Evolutionary conservation across 2,329 filamentous ascomycete genomes (phyloP).

Genomic region (Bretziella fagacearum): DNA sequence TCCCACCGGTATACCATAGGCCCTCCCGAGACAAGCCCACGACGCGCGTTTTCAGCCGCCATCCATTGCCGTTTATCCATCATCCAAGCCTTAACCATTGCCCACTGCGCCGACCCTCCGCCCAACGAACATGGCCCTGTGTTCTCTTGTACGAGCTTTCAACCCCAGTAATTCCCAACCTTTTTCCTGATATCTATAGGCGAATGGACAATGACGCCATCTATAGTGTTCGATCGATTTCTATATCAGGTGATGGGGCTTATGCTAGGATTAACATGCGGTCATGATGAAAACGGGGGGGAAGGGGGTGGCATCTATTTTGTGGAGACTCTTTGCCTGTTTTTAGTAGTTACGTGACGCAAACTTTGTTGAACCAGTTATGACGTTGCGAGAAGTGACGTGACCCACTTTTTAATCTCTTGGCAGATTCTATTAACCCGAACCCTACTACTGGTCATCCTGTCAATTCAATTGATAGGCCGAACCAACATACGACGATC

Average conservation of each 20-base stretch:
- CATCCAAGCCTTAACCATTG: not conserved
- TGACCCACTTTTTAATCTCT: conserved; percentile 4
- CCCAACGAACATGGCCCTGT: not conserved
- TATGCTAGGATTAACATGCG: not conserved
- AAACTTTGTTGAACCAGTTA: not conserved
- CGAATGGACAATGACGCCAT: too few species aligned
- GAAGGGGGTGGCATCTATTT: not conserved
- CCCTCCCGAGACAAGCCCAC: too few species aligned
- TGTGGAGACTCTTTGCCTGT: not conserved
- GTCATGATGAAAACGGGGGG: not conserved
- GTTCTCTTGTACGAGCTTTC: too few species aligned
- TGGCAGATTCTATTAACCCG: not conserved
- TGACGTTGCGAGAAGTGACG: not conserved
- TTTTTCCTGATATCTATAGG: too few species aligned
- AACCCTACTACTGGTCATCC: not conserved
- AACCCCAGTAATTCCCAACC: too few species aligned
- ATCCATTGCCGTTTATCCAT: not conserved
- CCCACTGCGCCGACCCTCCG: not conserved
- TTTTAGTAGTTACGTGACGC: not conserved
- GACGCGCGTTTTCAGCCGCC: not conserved
- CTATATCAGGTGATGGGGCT: not conserved
- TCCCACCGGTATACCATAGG: not conserved
- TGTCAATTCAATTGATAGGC: not conserved
- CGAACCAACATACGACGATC: not conserved
- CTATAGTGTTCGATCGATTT: too few species aligned